Percentiles rank a stretch among this genome's conserved stretches.
These are phyloP conservation scores for Stachybotrys chlorohalonatus DNA, from an alignment of 2,329 filamentous ascomycete genomes.

Conservation along the genomic window DNA sequence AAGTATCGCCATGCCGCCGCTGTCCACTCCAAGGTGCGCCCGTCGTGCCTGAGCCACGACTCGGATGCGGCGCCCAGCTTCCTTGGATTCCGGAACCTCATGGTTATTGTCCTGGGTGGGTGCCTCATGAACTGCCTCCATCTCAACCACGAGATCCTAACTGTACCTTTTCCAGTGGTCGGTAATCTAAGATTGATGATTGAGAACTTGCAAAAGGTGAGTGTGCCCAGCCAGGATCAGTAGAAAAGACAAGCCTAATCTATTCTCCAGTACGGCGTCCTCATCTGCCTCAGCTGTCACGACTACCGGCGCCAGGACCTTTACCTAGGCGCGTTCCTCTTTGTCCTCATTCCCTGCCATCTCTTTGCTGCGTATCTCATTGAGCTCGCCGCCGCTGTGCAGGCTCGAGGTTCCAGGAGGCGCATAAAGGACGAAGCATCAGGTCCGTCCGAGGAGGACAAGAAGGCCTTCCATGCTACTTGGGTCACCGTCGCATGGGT, in stretches of 20 bases:
- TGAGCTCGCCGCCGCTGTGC: constrained; percentile 71
- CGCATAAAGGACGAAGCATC: constrained; percentile 40
- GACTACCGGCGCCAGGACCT: constrained; percentile 76
- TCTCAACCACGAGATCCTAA: constrained; percentile 5
- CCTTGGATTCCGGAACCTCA: constrained; percentile 87
- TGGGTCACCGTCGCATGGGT: constrained; percentile 76
- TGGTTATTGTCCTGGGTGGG: constrained; percentile 83
- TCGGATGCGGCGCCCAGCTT: constrained; percentile 69
- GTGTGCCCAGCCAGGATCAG: background rate
- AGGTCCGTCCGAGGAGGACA: constrained; percentile 45
- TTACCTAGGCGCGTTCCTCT: constrained; percentile 66
- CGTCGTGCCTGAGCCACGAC: constrained; percentile 83
- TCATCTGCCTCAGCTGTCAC: constrained; percentile 86
- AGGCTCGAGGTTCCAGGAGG: constrained; percentile 61
- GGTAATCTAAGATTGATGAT: constrained; percentile 92
- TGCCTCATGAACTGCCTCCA: constrained; percentile 3
- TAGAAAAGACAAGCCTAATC: constrained; percentile 4
- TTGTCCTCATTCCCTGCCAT: constrained; percentile 82
- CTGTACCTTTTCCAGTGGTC: constrained; percentile 50
- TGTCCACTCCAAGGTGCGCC: constrained; percentile 62
- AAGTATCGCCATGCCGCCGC: constrained; percentile 92
- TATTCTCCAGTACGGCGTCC: constrained; percentile 69
- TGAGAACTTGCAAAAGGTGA: constrained; percentile 90
- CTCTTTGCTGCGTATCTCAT: constrained; percentile 85
- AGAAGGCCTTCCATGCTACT: constrained; percentile 58